Conservation (phyloP, 768 basidiomycete species). For the Boletellus ananas region DNA sequence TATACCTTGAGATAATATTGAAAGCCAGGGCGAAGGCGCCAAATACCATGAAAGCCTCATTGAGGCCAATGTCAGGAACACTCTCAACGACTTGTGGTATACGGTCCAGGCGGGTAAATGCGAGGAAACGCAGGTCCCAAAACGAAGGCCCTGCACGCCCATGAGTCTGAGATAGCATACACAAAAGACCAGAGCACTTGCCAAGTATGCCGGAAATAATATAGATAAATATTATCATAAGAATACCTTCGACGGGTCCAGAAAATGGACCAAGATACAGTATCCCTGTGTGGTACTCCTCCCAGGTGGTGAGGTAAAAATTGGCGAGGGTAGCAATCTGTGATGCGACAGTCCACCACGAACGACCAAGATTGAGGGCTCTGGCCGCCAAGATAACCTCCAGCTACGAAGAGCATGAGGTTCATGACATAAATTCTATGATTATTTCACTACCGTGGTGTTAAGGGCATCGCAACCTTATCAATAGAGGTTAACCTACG, state of each 20-base stretch:
- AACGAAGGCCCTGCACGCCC: constrained; percentile 58
- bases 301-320: constrained; percentile 76
- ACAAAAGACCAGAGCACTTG: constrained; percentile 24
- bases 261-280: constrained; percentile 91
- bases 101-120: constrained; percentile 52
- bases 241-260: constrained; percentile 94
- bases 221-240: constrained; percentile 79
- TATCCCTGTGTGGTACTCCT: constrained; percentile 87
- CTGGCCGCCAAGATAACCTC: constrained; percentile 79
- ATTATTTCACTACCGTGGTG: constrained; percentile 62
- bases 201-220: constrained; percentile 74
- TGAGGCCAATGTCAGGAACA: constrained; percentile 70
- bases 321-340: constrained; percentile 67
- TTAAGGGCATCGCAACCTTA: constrained; percentile 90
- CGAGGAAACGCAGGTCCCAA: constrained; percentile 72
- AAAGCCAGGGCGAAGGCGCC: constrained; percentile 63
- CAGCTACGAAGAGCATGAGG: constrained; percentile 47
- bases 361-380: constrained; percentile 87
- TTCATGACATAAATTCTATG: background rate
- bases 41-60: constrained; percentile 86
- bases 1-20: constrained; percentile 74
- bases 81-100: constrained; percentile 42
- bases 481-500: background rate
- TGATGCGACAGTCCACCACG: constrained; percentile 95
- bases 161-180: background rate